These are phyloP conservation scores for Pyronema omphalodes DNA, from an alignment of 495 filamentous ascomycete species.

Conservation along the genomic window DNA sequence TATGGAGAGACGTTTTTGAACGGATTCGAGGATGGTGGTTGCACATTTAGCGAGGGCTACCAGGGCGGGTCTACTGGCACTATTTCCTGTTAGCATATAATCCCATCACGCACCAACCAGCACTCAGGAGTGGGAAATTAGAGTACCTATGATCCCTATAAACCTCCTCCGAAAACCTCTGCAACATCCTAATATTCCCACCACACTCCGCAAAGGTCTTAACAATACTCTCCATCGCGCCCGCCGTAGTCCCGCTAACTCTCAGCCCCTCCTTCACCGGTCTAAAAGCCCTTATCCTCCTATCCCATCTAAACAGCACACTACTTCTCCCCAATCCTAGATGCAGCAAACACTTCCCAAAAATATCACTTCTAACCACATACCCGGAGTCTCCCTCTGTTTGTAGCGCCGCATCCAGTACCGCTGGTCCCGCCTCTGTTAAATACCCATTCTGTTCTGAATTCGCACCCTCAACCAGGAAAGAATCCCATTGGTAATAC, in stretches of 20 bases:
- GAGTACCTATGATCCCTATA: conserved; percentile 19
- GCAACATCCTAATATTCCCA: conserved; percentile 35
- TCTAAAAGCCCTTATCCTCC: conserved; percentile 37
- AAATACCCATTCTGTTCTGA: conserved; percentile 44
- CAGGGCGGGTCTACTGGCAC: conserved; percentile 30
- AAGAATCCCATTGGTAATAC: conserved; percentile 58
- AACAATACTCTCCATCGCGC: conserved; percentile 38
- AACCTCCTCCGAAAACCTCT: conserved; percentile 33
- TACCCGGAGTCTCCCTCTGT: conserved; percentile 12
- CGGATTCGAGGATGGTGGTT: conserved; percentile 34
- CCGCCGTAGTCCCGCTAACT: conserved; percentile 49
- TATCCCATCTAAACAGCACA: conserved; percentile 53
- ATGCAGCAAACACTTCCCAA: conserved; percentile 39
- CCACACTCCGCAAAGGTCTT: conserved; percentile 40
- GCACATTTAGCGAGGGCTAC: conserved; percentile 46
- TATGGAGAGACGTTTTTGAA: conserved; percentile 37
- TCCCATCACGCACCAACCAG: neutral
- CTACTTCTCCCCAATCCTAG: conserved; percentile 70
- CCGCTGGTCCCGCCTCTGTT: conserved; percentile 53
- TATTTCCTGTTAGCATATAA: conserved; percentile 9
- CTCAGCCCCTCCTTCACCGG: conserved; percentile 36
- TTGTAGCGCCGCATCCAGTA: conserved; percentile 51
- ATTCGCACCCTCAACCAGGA: conserved; percentile 28
- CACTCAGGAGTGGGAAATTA: neutral
- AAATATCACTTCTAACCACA: conserved; percentile 18